Evolutionary conservation across 2,329 filamentous ascomycete species (phyloP), one percentile per base, ranked within the genome.

Genomic region (Pyrenophora teres): DNA sequence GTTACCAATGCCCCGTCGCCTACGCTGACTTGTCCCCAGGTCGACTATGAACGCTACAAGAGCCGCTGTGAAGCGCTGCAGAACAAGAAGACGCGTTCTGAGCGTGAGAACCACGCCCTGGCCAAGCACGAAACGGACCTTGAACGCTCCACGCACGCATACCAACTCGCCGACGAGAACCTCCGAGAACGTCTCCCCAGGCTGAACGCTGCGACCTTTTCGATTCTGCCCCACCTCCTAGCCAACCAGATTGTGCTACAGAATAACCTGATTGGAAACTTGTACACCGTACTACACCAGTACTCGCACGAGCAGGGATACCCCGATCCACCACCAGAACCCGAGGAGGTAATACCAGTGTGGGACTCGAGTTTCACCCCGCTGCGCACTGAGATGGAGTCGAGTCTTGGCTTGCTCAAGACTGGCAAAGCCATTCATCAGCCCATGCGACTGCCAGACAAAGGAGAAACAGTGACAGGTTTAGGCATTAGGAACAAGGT

Each of bases 31-130:
- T 40, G 19, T 9, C 8, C 46, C 37, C 61, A 86, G 81, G 71
- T 92, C 52, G 91, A 95, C 70, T 94, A 86, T 67, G 91, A 96
- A 74, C 84, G 88, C 62, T 87, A 87, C 60, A 86, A 90, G 71
- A 83, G 86, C 62, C 85, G 86, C 56, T 85, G 87, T 31, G 87
- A 89, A 65, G 85, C 83, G 63, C 81, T 86, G 35, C 80, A 85
- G 60, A 87, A 86, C 69, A 94, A 94, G 72, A 77, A 82, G 18
- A 86, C 83, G 32, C 84, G 86, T 49, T 86, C 83, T 3, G 83
- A 89, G 50, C 87, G 89, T 64, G 91, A 95, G 53, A 90, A 92
- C 67, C 79, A 80, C 6, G 80, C 83, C 8, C 76, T 94, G 32
- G 82, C 79, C 51, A 92, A 91, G 70, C 83, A 87, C 37, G 88